These are phyloP conservation scores for Agaricales sp. DNA, from an alignment of 1,284 basidiomycete genomes.

Conservation along the genomic window DNA sequence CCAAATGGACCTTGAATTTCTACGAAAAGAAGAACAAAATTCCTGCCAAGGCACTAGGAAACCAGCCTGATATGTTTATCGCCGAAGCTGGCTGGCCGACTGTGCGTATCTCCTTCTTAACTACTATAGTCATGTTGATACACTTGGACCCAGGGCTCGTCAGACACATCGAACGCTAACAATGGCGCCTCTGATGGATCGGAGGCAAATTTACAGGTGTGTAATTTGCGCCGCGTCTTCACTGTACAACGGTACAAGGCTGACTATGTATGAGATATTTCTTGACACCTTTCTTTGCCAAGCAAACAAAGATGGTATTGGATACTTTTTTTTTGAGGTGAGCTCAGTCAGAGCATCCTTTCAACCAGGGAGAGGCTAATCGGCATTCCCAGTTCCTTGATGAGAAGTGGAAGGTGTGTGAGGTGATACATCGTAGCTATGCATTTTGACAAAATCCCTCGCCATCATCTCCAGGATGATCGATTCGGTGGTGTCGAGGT, in stretches of 20 bases:
- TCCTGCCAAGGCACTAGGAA: constrained; percentile 16
- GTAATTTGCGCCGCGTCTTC: constrained; percentile 2
- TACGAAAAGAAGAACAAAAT: constrained; percentile 20
- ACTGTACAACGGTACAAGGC: constrained; percentile 53
- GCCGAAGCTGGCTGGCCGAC: constrained; percentile 59
- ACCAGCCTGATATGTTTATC: constrained; percentile 25
- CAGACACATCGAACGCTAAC: constrained; percentile 38
- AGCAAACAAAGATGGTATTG: constrained; percentile 56
- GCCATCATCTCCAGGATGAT: too few relatives aligned
- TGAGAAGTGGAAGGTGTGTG: constrained; percentile 73
- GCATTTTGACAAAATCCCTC: too few relatives aligned
- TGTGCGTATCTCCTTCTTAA: too few relatives aligned
- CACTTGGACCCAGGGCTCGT: constrained; percentile 46
- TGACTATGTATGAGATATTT: neutral
- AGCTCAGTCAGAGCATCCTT: too few relatives aligned
- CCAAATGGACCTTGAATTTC: constrained; percentile 21
- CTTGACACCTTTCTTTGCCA: constrained; percentile 58
- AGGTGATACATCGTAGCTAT: too few relatives aligned
- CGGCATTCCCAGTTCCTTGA: too few relatives aligned
- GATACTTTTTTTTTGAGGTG: constrained; percentile 62
- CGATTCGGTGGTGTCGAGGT: constrained; percentile 56
- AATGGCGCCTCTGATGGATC: constrained; percentile 39
- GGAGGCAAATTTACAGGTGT: neutral
- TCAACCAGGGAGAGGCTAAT: too few relatives aligned
- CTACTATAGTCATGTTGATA: too few relatives aligned